Evolutionary conservation across 2,329 filamentous ascomycete species (phyloP), one percentile per base, ranked within the genome.

Genomic region (Apiospora kogelbergensis): DNA sequence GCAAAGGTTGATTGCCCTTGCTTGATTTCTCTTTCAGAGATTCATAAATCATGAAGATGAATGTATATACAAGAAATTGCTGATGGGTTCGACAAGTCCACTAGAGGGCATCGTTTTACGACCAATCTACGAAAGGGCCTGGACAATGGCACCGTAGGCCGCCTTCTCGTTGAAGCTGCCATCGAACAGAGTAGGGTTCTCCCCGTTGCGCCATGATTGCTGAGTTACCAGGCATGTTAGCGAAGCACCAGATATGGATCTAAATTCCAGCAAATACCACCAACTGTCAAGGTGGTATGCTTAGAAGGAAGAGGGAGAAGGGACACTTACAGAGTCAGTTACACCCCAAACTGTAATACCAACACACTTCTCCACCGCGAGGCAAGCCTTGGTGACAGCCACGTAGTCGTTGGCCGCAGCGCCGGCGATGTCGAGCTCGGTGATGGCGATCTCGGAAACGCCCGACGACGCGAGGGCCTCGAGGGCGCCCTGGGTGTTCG

Each of bases 321-420:
- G 40, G 44, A 13, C 46, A 76, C 80, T 77, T 69, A 83, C 80
- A 44, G 78, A 72, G 70, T 86, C 85, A 6, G 81, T 78, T 15
- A 85, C 82, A 69, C 84, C 84, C 85, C 90, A 92, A 45, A 90
- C 87, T 0, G 90, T 92, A 70, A 92, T 87, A 65, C 89, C 89
- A 2, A 91, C 84, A 75, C 90, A 92, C 76, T 89, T 88, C 7
- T 81, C 69, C 65, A 89, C 81, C 26, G 84, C 80, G 40, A 90
- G 76, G 73, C 90, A 93, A 9, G 86, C 89, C 63, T 86, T 83
- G 70, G 84, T 83, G 26, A 88, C 84, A 48, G 85, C 83, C n/a
- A 84, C 78, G 74, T 90, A 92, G 77, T 92, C 90, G 24, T 78
- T 78, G 3, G 84, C 72, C n/a, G 84, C 80, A 7, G 87, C 88